Base-by-base conservation (phyloP, 345 rosid species). In the Brassica cretica region DNA sequence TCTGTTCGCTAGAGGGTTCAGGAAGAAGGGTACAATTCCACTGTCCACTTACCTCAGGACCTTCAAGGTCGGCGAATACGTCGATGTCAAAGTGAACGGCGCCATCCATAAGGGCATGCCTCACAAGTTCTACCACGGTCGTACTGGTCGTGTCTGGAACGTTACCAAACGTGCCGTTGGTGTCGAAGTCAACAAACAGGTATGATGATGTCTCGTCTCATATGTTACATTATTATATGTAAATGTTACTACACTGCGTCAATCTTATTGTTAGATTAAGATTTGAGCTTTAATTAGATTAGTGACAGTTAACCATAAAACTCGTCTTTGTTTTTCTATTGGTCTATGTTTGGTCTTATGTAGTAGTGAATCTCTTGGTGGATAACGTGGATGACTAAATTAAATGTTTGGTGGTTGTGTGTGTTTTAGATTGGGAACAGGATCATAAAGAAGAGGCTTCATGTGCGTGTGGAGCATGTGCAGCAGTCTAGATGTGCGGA, bases 1-100 rank as follows among this genome's bases (percentile, higher is more conserved):
- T 82, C 46, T 41, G 4, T 41, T 41, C 46, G 46, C 46, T 0
- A 41, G 46, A 1, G 46, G 46, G 46, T 41, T 41, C 46, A 41
- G 46, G 46, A 41, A 41, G 46, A 41, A 41, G 46, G 46, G 46
- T 41, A 10, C 14, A 77, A 89, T 89, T 37, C 88, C 93, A 0
- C 71, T 90, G 30, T 83, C 96, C 5, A 90, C 90, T 0, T 89
- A 90, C 76, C 88, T 89, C 5, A 81, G 90, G 58, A 83, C 88
- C 60, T 90, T 80, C 84, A 89, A 87, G 86, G 76, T 89, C 74
- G 93, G 93, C 1, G 88, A 89, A 37, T 84, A 84, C 76, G 93
- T 90, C 46, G 46, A 41, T 41, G 46, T 41, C 0, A 41, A 41
- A 10, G 46, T 41, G 14, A 41, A 41, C 0, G 46, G 46, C 0